Evolutionary conservation across 306 rosid genomes (phyloP).

Genomic region (Dryas alaskensis): DNA sequence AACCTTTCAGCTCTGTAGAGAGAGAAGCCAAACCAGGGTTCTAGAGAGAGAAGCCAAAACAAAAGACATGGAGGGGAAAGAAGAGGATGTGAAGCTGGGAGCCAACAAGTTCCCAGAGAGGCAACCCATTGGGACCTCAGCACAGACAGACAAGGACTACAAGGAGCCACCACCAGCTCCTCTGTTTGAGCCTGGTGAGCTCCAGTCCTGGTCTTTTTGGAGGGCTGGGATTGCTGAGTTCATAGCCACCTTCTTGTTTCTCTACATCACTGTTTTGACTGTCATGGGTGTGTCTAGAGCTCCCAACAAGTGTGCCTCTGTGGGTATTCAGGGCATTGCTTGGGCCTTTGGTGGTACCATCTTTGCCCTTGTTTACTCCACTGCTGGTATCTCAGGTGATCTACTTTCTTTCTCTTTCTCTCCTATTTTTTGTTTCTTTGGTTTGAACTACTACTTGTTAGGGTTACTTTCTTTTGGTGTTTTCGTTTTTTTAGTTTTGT

Average conservation of each 20-base stretch:
- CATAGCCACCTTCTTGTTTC: conserved; percentile 44
- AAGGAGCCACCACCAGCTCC: conserved; percentile 48
- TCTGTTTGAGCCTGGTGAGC: conserved; percentile 46
- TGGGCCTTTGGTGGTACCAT: conserved; percentile 56
- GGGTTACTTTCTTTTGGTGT: not conserved
- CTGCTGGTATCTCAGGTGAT: conserved; percentile 46
- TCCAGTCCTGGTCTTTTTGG: conserved; percentile 44
- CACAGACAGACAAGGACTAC: conserved; percentile 52
- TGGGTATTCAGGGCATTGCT: conserved; percentile 45
- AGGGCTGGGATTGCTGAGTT: conserved; percentile 50
- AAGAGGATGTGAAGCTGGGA: conserved; percentile 47
- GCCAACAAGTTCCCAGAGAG: conserved; percentile 45
- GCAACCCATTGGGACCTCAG: conserved; percentile 45
- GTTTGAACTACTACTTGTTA: not conserved
- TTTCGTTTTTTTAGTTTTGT: not conserved
- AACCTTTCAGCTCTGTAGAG: conserved; percentile 1
- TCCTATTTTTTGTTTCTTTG: conserved; percentile 2
- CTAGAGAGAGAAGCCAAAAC: not conserved
- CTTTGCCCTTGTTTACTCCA: conserved; percentile 46
- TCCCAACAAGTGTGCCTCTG: conserved; percentile 34
- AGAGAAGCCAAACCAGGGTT: conserved; percentile 14
- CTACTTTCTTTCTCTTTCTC: not conserved
- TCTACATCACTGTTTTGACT: conserved; percentile 46
- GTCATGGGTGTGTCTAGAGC: conserved; percentile 34
- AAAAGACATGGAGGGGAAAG: conserved; percentile 39